A percentile compares a stretch with the other conserved stretches of the same genome.
These are phyloP conservation scores for Penicillium hesseltinei DNA, from an alignment of 2,329 filamentous ascomycete species.

Conservation along the genomic window DNA sequence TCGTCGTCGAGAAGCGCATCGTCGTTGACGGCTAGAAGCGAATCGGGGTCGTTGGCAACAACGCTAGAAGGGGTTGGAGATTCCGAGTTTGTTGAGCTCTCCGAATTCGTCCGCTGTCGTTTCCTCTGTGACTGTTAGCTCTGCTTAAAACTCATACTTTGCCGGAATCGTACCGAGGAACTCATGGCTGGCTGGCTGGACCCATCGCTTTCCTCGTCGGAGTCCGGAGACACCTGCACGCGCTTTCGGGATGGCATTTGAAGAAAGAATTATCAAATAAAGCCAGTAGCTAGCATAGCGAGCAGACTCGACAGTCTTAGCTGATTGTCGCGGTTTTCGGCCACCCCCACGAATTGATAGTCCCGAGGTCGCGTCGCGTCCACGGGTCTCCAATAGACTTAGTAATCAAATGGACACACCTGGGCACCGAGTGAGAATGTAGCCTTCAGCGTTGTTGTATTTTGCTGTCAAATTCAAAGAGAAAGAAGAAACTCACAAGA, in stretches of 20 bases:
- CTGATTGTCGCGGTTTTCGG: not conserved
- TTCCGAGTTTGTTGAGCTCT: not conserved
- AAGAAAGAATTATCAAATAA: not conserved
- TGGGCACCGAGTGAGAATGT: not conserved
- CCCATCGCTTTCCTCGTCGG: conserved; percentile 32
- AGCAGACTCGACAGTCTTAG: not conserved
- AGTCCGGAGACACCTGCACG: conserved; percentile 30
- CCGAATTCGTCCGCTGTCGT: conserved; percentile 33
- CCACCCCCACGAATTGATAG: not conserved
- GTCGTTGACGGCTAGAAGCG: conserved; percentile 20
- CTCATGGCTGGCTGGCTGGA: conserved; percentile 25
- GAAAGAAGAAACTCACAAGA: not conserved
- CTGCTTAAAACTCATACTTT: not conserved
- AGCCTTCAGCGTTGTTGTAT: not conserved
- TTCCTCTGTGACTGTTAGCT: conserved; percentile 36
- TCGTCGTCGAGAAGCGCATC: conserved; percentile 33
- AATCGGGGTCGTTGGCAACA: conserved; percentile 6
- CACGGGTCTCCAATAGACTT: not conserved
- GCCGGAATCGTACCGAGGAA: conserved; percentile 29
- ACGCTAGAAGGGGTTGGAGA: conserved; percentile 21
- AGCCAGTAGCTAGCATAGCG: not conserved
- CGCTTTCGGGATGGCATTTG: conserved; percentile 47
- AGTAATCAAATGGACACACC: not conserved
- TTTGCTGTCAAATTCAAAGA: not conserved
- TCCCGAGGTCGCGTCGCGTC: not conserved